These are phyloP conservation scores for Coelastrella sp. DNA, from an alignment of 139 green algal species.

Conservation along the genomic window DNA sequence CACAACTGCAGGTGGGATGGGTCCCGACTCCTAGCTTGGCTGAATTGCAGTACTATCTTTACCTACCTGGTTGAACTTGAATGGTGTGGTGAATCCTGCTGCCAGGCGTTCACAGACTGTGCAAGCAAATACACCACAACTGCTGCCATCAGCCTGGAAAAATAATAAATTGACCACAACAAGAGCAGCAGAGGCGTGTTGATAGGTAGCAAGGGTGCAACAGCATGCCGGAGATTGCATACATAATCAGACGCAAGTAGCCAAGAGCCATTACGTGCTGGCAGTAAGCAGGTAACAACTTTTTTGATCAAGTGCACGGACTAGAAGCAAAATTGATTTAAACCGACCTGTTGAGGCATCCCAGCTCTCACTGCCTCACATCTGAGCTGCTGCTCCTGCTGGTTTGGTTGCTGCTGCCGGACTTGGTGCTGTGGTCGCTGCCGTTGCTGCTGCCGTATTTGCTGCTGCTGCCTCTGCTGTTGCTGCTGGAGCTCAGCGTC, in stretches of 20 bases:
- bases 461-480: no score
- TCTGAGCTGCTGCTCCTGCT: background rate
- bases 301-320: no score
- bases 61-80: constrained; percentile 33
- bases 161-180: background rate
- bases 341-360: background rate
- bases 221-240: background rate
- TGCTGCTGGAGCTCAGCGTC: no score
- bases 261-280: no score
- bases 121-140: constrained; percentile 53
- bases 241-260: no score
- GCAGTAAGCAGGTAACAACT: no score
- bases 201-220: background rate
- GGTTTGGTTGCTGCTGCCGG: constrained; percentile 7
- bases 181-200: background rate
- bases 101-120: constrained; percentile 50
- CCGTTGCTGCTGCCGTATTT: no score
- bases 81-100: constrained; percentile 9
- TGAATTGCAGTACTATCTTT: no score
- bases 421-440: no score
- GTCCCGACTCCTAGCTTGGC: no score
- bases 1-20: no score
- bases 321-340: background rate
- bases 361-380: background rate
- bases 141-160: constrained; percentile 47